These are phyloP conservation scores for Salvia hispanica DNA, from an alignment of 257 asterid genomes.

Conservation along the genomic window DNA sequence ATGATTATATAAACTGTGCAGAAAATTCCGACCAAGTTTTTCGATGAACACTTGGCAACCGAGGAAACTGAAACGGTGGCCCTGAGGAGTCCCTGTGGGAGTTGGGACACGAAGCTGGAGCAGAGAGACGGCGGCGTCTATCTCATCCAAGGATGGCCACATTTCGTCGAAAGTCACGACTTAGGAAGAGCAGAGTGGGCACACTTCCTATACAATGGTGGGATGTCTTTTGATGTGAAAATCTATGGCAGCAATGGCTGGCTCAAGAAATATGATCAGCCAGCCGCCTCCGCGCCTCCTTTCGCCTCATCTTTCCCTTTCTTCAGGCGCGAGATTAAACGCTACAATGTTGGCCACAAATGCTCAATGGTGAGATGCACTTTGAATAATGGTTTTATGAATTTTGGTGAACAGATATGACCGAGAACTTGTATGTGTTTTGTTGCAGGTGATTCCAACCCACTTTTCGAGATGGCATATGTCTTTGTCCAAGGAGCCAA, in stretches of 20 bases:
- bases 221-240: slow-evolving; percentile 38
- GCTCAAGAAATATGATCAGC: neutral
- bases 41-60: slow-evolving; percentile 26
- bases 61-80: neutral
- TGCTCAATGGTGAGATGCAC: slow-evolving; percentile 29
- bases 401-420: neutral
- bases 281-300: neutral
- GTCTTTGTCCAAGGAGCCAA: neutral
- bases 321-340: slow-evolving; percentile 28
- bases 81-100: slow-evolving; percentile 27
- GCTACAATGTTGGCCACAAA: slow-evolving; percentile 11
- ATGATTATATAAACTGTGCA: slow-evolving; percentile 13
- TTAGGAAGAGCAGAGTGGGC: slow-evolving; percentile 20
- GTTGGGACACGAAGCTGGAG: slow-evolving; percentile 14
- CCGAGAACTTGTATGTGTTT: neutral
- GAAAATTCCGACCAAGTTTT: slow-evolving; percentile 31
- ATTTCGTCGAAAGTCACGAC: slow-evolving; percentile 26
- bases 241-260: slow-evolving; percentile 18
- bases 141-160: slow-evolving; percentile 32
- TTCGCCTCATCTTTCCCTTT: slow-evolving; percentile 26
- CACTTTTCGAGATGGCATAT: slow-evolving; percentile 5
- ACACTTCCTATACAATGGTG: slow-evolving; percentile 39
- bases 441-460: slow-evolving; percentile 33
- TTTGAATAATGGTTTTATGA: neutral
- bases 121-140: neutral